Base-by-base conservation (phyloP, 208 protist species). In the Leptomonas seymouri region DNA sequence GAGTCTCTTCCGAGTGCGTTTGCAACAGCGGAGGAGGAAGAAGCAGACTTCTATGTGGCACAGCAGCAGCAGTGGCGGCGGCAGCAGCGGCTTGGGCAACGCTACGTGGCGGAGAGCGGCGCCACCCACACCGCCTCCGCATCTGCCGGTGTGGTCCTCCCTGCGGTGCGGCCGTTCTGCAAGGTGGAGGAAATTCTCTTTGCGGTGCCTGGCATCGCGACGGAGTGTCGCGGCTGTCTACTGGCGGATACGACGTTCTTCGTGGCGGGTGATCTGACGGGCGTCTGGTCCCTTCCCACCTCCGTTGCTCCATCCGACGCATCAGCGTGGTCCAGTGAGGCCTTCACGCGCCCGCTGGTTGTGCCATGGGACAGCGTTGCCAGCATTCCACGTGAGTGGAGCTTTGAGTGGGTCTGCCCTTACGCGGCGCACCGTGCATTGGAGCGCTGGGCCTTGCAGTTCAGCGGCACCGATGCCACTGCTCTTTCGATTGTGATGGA, bases 181-280 rank as follows among this genome's bases (percentile, higher is more conserved):
- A 86, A 80, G 28, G 70, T 97, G 20, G 92, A 97, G 77, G 87
- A 94, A 65, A 91, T 97, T 71, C 67, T 95, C n/a, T 93, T 94
- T 34, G 87, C 89, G 11, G 88, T 97, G 27, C 92, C 92, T 3
- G 92, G 92, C 44, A 89, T 97, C 42, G 73, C 89, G 3, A 97
- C 92, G 6, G 77, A 88, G 60, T 97, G 92, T 68, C 81, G 73
- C 2, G 92, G 92, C 31, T 97, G 92, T 71, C 78, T 97, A 23
- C 79, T 97, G 54, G 87, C 92, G 14, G 89, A 97, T 78, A 90
- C 84, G 39, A 93, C 86, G 48, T 95, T 93, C 63, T 94, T 90
- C 56, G 81, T 95, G 15, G 89, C 87, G 0, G 89, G 92, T 20
- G 89, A 95, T 51, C 68, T 90, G 23, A 91, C 87, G 0, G 89